These are phyloP conservation scores for Scenedesmus sp. DNA, from an alignment of 163 green algal species.

Conservation along the genomic window DNA sequence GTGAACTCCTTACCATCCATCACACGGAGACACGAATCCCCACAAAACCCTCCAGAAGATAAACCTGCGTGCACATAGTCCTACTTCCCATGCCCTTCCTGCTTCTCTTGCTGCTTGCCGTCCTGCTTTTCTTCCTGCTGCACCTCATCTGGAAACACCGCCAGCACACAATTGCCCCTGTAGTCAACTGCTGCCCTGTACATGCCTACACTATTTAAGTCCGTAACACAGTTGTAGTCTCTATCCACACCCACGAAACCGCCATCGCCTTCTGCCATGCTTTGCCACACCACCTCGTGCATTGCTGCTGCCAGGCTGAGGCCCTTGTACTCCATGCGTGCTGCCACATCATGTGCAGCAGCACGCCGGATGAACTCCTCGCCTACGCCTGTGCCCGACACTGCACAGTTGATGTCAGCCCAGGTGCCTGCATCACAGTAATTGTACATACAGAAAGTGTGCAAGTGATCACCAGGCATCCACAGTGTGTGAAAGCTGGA, in stretches of 20 bases:
- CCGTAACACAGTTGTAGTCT: slow-evolving; percentile 41
- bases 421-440: slow-evolving; percentile 54
- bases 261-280: slow-evolving; percentile 51
- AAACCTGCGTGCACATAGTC: too few species aligned
- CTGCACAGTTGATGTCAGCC: slow-evolving; percentile 42
- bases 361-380: slow-evolving; percentile 60
- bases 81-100: neutral
- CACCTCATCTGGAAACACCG: slow-evolving; percentile 31
- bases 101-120: neutral
- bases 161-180: slow-evolving; percentile 25
- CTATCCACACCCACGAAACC: slow-evolving; percentile 57
- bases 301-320: slow-evolving; percentile 33
- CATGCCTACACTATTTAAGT: slow-evolving; percentile 58
- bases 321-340: slow-evolving; percentile 42
- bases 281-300: slow-evolving; percentile 36
- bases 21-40: too few species aligned
- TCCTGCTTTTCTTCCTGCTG: neutral
- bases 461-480: neutral
- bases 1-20: too few species aligned
- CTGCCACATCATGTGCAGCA: slow-evolving; percentile 53
- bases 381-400: slow-evolving; percentile 62
- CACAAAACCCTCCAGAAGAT: too few species aligned
- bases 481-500: too few species aligned
- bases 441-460: too few species aligned
- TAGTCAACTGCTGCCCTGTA: slow-evolving; percentile 45